Conservation (phyloP, 495 filamentous ascomycete genomes). For the Oleoguttula mirabilis region DNA sequence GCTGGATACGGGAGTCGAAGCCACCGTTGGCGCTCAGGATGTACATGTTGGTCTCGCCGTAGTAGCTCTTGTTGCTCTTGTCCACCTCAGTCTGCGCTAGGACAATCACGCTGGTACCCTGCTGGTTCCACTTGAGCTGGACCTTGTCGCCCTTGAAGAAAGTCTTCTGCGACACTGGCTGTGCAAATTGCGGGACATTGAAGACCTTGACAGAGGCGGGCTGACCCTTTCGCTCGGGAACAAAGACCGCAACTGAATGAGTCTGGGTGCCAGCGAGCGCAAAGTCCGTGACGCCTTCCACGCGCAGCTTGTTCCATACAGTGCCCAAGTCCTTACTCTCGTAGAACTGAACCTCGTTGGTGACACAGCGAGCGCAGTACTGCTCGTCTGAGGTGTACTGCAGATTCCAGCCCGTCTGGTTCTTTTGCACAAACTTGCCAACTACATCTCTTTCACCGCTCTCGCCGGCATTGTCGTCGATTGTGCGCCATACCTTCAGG, state of each 20-base stretch:
- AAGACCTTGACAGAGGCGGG: slow-evolving; percentile 90
- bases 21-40: slow-evolving; percentile 81
- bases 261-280: slow-evolving; percentile 78
- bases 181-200: slow-evolving; percentile 69
- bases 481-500: slow-evolving; percentile 84
- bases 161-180: slow-evolving; percentile 83
- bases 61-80: slow-evolving; percentile 95
- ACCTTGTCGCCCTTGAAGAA: slow-evolving; percentile 99
- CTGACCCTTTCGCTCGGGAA: slow-evolving; percentile 92
- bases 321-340: slow-evolving; percentile 69
- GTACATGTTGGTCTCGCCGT: slow-evolving; percentile 96
- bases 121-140: slow-evolving; percentile 89
- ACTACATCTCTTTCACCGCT: slow-evolving; percentile 55
- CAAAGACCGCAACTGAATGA: slow-evolving; percentile 81
- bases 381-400: slow-evolving; percentile 90
- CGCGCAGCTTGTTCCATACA: slow-evolving; percentile 88
- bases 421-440: slow-evolving; percentile 86
- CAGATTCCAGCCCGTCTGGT: slow-evolving; percentile 89
- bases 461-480: slow-evolving; percentile 40
- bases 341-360: slow-evolving; percentile 96
- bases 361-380: slow-evolving; percentile 84
- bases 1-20: slow-evolving; percentile 80
- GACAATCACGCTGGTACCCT: slow-evolving; percentile 83
- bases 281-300: slow-evolving; percentile 85
- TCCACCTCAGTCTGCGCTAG: slow-evolving; percentile 97